A percentile compares a stretch with the other conserved stretches of the same genome.
Conservation (phyloP, 2,329 filamentous ascomycete species). For the Aspergillus fumigatiaffinis region DNA sequence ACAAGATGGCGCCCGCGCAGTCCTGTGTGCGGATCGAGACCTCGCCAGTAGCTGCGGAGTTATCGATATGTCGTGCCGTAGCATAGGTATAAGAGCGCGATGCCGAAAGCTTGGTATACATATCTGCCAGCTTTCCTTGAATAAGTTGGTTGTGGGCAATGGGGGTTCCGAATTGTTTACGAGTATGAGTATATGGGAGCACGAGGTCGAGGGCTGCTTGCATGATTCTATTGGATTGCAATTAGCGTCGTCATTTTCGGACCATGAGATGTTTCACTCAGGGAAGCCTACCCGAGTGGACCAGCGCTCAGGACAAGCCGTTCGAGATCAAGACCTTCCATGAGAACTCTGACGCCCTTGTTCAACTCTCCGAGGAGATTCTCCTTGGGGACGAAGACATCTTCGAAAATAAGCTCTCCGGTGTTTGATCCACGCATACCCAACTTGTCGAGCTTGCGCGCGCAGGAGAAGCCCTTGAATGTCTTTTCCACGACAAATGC, state of each 20-base stretch:
- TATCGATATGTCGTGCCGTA: constrained; percentile 76
- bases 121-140: constrained; percentile 89
- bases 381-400: constrained; percentile 80
- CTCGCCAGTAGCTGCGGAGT: constrained; percentile 49
- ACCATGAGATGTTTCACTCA: not conserved
- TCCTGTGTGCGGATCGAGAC: constrained; percentile 73
- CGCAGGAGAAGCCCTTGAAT: constrained; percentile 74
- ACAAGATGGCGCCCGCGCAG: constrained; percentile 90
- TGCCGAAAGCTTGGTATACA: constrained; percentile 91
- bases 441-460: constrained; percentile 92
- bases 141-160: constrained; percentile 91
- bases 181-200: constrained; percentile 82
- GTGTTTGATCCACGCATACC: constrained; percentile 98
- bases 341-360: constrained; percentile 81
- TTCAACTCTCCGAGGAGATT: constrained; percentile 78
- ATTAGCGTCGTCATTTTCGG: not conserved
- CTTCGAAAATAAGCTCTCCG: constrained; percentile 85
- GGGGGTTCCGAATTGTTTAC: constrained; percentile 81
- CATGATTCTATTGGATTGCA: constrained; percentile 61
- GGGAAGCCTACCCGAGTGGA: constrained; percentile 61
- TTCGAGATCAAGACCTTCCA: constrained; percentile 95
- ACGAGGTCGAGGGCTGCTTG: constrained; percentile 81
- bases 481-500: constrained; percentile 79
- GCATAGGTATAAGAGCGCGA: constrained; percentile 82
- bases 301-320: constrained; percentile 87